A percentile compares a stretch with the other conserved stretches of the same genome.
phyloP scores from a whole-genome alignment of 2,329 filamentous ascomycete genomes.

The Ceratocystis diversiconidia region DNA sequence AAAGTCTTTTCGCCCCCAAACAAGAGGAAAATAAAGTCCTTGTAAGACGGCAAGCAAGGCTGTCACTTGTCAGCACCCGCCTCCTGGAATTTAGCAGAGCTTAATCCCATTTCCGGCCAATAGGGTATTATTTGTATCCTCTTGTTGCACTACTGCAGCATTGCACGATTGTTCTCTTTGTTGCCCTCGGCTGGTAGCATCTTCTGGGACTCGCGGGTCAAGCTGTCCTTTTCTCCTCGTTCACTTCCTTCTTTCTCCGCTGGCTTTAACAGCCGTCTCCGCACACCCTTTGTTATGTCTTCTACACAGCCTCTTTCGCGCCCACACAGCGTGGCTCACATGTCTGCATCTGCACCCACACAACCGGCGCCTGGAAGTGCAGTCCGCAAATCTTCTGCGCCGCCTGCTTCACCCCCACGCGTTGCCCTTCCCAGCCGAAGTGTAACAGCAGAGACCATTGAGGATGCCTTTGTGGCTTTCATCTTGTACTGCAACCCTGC shows the following conservation, averaged over 20 bases:
- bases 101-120: no score
- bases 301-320: background rate
- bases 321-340: background rate
- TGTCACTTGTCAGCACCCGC: no score
- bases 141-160: no score
- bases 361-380: background rate
- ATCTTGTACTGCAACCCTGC: constrained; percentile 84
- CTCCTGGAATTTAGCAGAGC: no score
- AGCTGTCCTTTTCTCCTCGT: no score
- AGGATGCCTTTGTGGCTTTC: constrained; percentile 71
- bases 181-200: no score
- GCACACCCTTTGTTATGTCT: no score
- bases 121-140: no score
- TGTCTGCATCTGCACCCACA: background rate
- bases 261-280: no score
- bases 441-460: constrained; percentile 57
- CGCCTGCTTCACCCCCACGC: background rate
- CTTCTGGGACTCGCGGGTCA: no score
- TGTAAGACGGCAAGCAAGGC: background rate
- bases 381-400: background rate
- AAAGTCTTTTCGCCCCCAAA: background rate
- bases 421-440: constrained; percentile 23
- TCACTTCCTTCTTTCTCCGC: no score
- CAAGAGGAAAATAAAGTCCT: background rate
- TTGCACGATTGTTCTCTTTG: no score